Evolutionary conservation across 495 filamentous ascomycete species (phyloP).

Genomic region (Daldinia childiae): DNA sequence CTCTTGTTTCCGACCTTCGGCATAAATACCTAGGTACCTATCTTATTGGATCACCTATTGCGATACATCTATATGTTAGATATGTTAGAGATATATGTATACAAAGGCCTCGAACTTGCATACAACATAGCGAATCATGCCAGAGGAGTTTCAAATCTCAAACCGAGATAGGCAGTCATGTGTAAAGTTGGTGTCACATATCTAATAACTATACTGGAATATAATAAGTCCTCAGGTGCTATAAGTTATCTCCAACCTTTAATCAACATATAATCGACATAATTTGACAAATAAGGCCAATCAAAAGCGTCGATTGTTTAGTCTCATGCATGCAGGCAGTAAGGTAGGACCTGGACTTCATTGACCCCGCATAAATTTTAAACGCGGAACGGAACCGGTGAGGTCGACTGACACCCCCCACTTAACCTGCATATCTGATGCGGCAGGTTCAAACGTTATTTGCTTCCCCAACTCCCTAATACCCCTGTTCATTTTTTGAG

Average conservation of each 20-base stretch:
- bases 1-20: too few relatives aligned
- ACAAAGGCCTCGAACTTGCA: constrained; percentile 1
- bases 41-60: neutral
- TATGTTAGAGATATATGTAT: neutral
- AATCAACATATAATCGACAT: constrained; percentile 12
- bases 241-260: constrained; percentile 11
- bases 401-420: constrained; percentile 8
- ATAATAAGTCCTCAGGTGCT: constrained; percentile 4
- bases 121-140: constrained; percentile 16
- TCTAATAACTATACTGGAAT: too few relatives aligned
- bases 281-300: constrained; percentile 17
- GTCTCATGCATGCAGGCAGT: constrained; percentile 27
- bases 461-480: neutral
- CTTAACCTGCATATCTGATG: constrained; percentile 15
- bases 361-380: constrained; percentile 14
- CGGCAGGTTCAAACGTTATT: neutral
- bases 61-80: neutral
- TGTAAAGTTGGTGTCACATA: too few relatives aligned
- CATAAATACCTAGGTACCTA: too few relatives aligned
- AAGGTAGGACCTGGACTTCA: neutral
- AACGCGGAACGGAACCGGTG: constrained; percentile 20
- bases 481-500: too few relatives aligned
- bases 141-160: constrained; percentile 14
- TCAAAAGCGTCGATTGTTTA: constrained; percentile 14
- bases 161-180: neutral